Evolutionary conservation across 116 monocot species (phyloP).

Genomic region (Cymodocea nodosa): DNA sequence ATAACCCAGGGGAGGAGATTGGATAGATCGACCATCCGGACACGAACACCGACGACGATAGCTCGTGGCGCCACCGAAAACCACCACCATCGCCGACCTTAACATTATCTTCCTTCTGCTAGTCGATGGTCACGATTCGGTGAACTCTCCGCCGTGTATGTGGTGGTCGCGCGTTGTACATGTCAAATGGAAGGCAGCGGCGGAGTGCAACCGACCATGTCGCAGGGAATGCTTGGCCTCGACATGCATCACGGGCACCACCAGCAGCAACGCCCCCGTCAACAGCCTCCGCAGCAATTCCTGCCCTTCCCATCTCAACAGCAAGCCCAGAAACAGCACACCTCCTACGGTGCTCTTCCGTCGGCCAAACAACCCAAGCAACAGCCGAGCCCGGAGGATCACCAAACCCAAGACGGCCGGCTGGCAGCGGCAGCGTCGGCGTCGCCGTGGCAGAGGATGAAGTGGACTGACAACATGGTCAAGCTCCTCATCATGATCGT

Average conservation of each 20-base stretch:
- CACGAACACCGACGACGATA: no score
- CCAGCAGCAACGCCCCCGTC: background rate
- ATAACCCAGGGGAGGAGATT: no score
- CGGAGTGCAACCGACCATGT: conserved; percentile 5
- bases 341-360: background rate
- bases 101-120: no score
- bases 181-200: background rate
- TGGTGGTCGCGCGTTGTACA: no score
- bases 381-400: background rate
- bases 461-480: conserved; percentile 54
- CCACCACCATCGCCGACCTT: no score
- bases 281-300: background rate
- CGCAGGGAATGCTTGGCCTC: background rate
- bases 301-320: background rate
- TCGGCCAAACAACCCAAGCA: background rate
- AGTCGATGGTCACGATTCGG: no score
- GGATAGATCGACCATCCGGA: no score
- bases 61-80: no score
- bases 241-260: conserved; percentile 4
- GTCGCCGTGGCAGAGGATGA: conserved; percentile 55
- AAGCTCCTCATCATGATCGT: conserved; percentile 36
- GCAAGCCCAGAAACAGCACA: background rate
- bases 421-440: background rate
- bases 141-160: no score
- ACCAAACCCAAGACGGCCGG: background rate